phyloP scores from a whole-genome alignment of 257 asterid species.

The Mitragyna speciosa region DNA sequence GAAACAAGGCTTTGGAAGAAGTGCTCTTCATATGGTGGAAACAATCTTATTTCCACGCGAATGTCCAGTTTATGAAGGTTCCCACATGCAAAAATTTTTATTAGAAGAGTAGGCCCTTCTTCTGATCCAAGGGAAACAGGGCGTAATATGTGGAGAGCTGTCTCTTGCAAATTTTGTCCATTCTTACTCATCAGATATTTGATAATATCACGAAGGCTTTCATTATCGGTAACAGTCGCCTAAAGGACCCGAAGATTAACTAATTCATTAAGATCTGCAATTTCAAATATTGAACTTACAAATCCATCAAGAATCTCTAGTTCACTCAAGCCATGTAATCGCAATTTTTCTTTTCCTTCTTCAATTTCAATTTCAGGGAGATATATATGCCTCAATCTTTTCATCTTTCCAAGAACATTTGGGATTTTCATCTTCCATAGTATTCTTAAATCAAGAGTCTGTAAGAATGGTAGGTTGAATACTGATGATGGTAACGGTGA shows the following conservation, averaged over 20 bases:
- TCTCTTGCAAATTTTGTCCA: not conserved
- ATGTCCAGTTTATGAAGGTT: not conserved
- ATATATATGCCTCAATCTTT: constrained; percentile 15
- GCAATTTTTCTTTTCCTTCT: not conserved
- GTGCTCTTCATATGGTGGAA: constrained; percentile 2
- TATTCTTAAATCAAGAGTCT: not conserved
- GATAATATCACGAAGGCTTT: not conserved
- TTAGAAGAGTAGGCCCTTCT: not conserved
- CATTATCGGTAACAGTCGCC: not conserved
- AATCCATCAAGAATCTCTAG: not conserved
- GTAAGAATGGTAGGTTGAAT: constrained; percentile 3
- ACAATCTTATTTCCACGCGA: not conserved
- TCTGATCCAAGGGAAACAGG: no score
- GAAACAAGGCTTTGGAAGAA: not conserved
- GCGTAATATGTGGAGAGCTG: rapidly evolving
- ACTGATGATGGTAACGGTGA: constrained; percentile 11
- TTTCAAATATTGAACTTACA: not conserved
- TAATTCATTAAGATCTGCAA: not conserved
- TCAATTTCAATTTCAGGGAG: not conserved
- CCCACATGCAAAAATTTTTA: not conserved
- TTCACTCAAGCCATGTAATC: not conserved
- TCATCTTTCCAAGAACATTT: constrained; percentile 12
- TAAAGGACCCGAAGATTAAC: not conserved
- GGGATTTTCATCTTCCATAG: not conserved
- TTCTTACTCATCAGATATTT: not conserved